Evolutionary conservation across 1,284 basidiomycete genomes (phyloP).

Genomic region (Calocybe gambosa): DNA sequence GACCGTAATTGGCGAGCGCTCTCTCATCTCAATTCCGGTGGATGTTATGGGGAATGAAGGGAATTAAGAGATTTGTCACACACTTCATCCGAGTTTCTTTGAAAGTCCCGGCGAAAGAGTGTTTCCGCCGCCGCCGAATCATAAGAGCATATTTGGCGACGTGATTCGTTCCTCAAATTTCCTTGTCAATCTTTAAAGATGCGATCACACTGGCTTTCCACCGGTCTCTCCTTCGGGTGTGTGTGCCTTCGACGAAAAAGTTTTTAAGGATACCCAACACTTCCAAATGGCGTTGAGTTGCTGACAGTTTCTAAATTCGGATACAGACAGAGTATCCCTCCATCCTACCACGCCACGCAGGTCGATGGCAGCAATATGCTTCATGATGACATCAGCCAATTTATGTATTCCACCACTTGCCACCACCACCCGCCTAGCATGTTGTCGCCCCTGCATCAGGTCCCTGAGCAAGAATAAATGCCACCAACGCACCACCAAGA

Average conservation of each 20-base stretch:
- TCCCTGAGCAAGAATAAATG: slow-evolving; percentile 12
- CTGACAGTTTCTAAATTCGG: slow-evolving; percentile 9
- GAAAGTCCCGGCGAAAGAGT: not conserved
- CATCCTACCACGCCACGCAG: slow-evolving; percentile 12
- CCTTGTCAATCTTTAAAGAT: not conserved
- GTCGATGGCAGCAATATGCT: slow-evolving; percentile 1
- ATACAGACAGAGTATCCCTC: slow-evolving; percentile 8
- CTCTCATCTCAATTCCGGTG: not conserved
- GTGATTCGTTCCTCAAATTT: not conserved
- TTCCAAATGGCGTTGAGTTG: slow-evolving; percentile 7
- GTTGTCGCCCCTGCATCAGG: slow-evolving; percentile 12
- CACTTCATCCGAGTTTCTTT: not conserved
- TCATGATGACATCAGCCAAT: not conserved
- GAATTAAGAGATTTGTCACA: not conserved
- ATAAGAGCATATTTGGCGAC: not conserved
- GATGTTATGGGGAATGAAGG: not conserved
- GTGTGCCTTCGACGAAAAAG: not conserved
- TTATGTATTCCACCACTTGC: slow-evolving; percentile 3
- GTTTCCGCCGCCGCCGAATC: not conserved
- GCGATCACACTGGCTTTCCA: not conserved
- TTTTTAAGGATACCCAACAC: not conserved
- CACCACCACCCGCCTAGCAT: slow-evolving; percentile 9
- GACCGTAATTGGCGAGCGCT: not conserved
- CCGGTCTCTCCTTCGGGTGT: not conserved
- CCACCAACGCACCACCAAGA: not conserved